phyloP scores from a whole-genome alignment of 257 asterid species.

The Scutellaria galericulata region DNA sequence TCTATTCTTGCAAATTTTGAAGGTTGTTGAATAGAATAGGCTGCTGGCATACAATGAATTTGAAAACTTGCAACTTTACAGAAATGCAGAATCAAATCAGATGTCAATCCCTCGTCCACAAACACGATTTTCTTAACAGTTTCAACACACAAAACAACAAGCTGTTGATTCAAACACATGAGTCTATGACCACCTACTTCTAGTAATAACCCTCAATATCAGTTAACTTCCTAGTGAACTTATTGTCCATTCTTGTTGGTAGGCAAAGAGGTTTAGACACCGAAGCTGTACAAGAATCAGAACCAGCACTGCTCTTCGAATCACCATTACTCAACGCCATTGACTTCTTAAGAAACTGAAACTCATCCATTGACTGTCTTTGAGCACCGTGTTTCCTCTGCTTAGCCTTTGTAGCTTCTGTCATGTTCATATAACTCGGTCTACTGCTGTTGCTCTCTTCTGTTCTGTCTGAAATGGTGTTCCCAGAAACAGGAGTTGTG shows the following conservation, averaged over 20 bases:
- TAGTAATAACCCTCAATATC: conserved; percentile 42
- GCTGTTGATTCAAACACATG: conserved; percentile 51
- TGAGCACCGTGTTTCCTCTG: conserved; percentile 64
- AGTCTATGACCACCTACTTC: background rate
- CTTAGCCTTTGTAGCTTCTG: conserved; percentile 88
- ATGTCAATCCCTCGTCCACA: background rate
- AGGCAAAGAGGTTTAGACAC: conserved; percentile 46
- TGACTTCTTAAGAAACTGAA: conserved; percentile 68
- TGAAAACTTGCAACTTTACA: conserved; percentile 45
- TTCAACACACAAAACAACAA: conserved; percentile 48
- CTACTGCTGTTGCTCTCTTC: conserved; percentile 58
- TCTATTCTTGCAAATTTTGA: too few species aligned
- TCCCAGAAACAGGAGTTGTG: conserved; percentile 59
- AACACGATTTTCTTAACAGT: conserved; percentile 2
- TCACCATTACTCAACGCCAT: conserved; percentile 48
- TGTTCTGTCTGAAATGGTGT: conserved; percentile 58
- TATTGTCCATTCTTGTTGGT: conserved; percentile 52
- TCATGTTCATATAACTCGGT: conserved; percentile 88
- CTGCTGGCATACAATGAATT: conserved; percentile 1
- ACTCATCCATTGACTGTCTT: conserved; percentile 82
- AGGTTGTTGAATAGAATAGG: background rate
- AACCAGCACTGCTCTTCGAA: conserved; percentile 55
- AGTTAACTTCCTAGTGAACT: conserved; percentile 44
- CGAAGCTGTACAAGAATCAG: conserved; percentile 42
- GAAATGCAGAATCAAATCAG: conserved; percentile 36